These are phyloP conservation scores for Calendula officinalis DNA, from an alignment of 129 eudicot genomes.

Conservation along the genomic window DNA sequence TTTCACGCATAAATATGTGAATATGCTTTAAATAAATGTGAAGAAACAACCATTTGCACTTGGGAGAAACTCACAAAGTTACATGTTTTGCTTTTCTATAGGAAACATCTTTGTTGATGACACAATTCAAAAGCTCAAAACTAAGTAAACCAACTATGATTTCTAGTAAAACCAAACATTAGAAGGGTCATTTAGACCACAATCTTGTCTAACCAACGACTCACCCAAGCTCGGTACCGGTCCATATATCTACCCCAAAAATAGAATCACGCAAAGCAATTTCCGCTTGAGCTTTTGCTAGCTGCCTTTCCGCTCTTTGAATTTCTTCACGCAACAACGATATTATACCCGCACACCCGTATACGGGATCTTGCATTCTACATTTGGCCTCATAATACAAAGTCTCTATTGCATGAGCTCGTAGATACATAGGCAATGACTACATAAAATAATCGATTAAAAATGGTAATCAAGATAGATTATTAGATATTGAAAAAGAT, in stretches of 20 bases:
- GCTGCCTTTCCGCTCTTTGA: slow-evolving; percentile 29
- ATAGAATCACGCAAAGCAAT: slow-evolving; percentile 24
- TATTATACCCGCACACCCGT: slow-evolving; percentile 46
- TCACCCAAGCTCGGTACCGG: too few species aligned
- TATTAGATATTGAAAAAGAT: neutral
- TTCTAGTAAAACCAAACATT: too few species aligned
- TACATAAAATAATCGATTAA: slow-evolving; percentile 11
- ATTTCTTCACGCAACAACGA: slow-evolving; percentile 31
- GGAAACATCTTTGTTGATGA: too few species aligned
- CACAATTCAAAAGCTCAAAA: too few species aligned
- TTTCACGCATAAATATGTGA: too few species aligned
- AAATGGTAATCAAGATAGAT: neutral
- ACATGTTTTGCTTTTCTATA: too few species aligned
- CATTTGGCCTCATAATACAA: slow-evolving; percentile 44
- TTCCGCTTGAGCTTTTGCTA: slow-evolving; percentile 38
- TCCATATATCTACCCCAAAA: neutral
- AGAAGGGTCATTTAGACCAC: too few species aligned
- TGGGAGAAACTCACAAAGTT: too few species aligned
- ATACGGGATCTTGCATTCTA: slow-evolving; percentile 45
- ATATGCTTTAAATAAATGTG: too few species aligned
- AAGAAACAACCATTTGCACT: too few species aligned
- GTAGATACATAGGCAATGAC: slow-evolving; percentile 31
- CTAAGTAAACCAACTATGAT: too few species aligned
- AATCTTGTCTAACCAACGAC: too few species aligned
- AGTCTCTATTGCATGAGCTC: slow-evolving; percentile 31